Evolutionary conservation across 2,329 filamentous ascomycete species (phyloP), one percentile per base, ranked within the genome.

Genomic region (Colletotrichum godetiae): DNA sequence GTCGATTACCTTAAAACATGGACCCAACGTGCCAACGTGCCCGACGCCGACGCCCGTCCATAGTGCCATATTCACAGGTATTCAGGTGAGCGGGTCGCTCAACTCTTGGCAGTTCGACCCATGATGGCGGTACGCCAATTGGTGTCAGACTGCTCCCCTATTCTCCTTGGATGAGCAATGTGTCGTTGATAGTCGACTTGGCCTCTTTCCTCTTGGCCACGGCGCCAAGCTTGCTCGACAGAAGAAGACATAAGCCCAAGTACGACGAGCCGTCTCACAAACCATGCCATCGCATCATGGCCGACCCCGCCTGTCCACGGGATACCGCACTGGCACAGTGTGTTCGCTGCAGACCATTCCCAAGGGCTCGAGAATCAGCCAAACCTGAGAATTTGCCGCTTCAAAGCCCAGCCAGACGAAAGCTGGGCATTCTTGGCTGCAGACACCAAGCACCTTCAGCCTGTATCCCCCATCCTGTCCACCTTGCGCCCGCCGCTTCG

Each of bases 371-470:
- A n/a, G 35, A 35, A 22, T 56, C 55, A 69, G 42, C 67, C 35
- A 57, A 46, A 70, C 35, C 13, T 70, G 67, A 65, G 24, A 60
- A 65, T 61, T 70, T 70, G 56, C 70, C 67, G 70, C 70, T 65
- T 63, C 67, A 65, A 70, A 60, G 60, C 70, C 67, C 67, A 66
- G 70, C 67, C 62, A 68, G 59, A 22, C 70, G 60, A 53, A 70
- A 24, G 29, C 67, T 73, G 46, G 70, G 67, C 70, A 60, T 49
- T 65, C 70, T 73, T 73, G 70, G 70, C 70, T 73, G 67, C 70
- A 73, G 67, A 70, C 61, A 73, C 70, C 56, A 70, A 70, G 59
- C 70, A 70, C 66, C 53, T 46, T 56, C 70, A 60, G 60, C 59
- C 46, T 64, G 66, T 64, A 59, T 24, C 27, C 37, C n/a, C 37